phyloP scores from a whole-genome alignment of 805 yeast genomes.

The Candida silvicultrix region DNA sequence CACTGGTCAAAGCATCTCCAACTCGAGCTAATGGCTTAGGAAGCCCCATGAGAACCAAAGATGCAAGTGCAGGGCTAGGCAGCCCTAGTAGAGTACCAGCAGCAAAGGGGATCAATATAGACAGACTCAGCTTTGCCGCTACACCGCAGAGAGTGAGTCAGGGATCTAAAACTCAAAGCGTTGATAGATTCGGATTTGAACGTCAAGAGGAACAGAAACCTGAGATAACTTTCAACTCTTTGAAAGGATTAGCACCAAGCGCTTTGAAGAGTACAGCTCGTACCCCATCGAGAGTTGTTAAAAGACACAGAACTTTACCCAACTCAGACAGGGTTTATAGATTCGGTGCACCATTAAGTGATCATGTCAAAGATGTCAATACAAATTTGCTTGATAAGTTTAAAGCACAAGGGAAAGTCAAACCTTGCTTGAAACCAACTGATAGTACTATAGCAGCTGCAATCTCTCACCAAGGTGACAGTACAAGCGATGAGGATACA shows the following conservation, averaged over 20 bases:
- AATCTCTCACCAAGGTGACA: background rate
- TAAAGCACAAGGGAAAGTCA: conserved; percentile 2
- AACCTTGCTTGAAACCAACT: conserved; percentile 2
- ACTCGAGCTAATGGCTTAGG: background rate
- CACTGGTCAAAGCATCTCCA: conserved; percentile 5
- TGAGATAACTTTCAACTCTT: conserved; percentile 19
- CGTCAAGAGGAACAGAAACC: conserved; percentile 4
- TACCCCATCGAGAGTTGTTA: conserved; percentile 23
- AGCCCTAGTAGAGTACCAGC: conserved; percentile 20
- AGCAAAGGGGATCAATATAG: conserved; percentile 11
- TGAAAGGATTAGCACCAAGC: conserved; percentile 24
- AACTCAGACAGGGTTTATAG: conserved; percentile 21
- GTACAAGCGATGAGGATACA: conserved; percentile 6
- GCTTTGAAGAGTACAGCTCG: conserved; percentile 11
- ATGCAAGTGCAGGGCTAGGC: conserved; percentile 5
- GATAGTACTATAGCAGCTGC: conserved; percentile 12
- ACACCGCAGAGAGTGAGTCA: conserved; percentile 24
- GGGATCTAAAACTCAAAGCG: conserved; percentile 21
- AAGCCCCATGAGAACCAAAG: background rate
- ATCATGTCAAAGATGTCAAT: conserved; percentile 7
- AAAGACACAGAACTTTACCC: conserved; percentile 23
- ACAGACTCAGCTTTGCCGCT: conserved; percentile 12
- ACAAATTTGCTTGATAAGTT: conserved; percentile 14
- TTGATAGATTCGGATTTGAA: conserved; percentile 17
- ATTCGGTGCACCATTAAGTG: conserved; percentile 2